A percentile compares a stretch with the other conserved stretches of the same genome.
These are phyloP conservation scores for Carallia brachiata DNA, from an alignment of 345 rosid species.

Conservation along the genomic window DNA sequence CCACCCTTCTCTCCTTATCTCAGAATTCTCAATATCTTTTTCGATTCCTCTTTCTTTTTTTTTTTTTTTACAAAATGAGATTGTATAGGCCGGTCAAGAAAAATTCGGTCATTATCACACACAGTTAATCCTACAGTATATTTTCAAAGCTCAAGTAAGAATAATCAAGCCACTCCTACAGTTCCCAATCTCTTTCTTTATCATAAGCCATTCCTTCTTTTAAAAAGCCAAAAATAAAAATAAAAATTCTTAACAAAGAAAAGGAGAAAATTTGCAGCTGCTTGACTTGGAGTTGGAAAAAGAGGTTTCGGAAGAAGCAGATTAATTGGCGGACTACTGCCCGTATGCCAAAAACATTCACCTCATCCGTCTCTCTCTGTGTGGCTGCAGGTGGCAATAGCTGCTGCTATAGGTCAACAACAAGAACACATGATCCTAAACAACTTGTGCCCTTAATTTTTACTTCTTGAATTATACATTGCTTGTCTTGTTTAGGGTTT, in stretches of 20 bases:
- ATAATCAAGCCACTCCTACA: conserved; percentile 16
- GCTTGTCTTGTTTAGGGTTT: conserved; percentile 39
- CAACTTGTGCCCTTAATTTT: neutral
- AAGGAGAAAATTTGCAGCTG: conserved; percentile 1
- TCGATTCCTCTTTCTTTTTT: no score
- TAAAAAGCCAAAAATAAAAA: conserved; percentile 16
- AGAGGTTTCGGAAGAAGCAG: conserved; percentile 27
- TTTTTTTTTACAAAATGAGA: no score
- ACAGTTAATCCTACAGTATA: no score
- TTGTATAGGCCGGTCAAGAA: no score
- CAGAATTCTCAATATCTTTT: conserved; percentile 8
- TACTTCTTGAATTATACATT: conserved; percentile 4
- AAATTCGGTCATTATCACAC: no score
- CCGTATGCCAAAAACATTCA: neutral
- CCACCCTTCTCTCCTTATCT: conserved; percentile 23
- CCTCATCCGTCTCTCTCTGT: neutral
- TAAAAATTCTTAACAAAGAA: neutral
- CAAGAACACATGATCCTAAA: conserved; percentile 13
- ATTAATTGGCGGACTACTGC: neutral
- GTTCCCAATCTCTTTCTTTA: conserved; percentile 4
- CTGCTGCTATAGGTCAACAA: conserved; percentile 33
- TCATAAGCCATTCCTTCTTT: conserved; percentile 12
- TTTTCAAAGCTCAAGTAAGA: no score
- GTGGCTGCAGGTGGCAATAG: neutral
- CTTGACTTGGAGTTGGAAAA: conserved; percentile 13